Base-by-base conservation (phyloP, 139 green algal genomes). In the Picochlorum sp. region DNA sequence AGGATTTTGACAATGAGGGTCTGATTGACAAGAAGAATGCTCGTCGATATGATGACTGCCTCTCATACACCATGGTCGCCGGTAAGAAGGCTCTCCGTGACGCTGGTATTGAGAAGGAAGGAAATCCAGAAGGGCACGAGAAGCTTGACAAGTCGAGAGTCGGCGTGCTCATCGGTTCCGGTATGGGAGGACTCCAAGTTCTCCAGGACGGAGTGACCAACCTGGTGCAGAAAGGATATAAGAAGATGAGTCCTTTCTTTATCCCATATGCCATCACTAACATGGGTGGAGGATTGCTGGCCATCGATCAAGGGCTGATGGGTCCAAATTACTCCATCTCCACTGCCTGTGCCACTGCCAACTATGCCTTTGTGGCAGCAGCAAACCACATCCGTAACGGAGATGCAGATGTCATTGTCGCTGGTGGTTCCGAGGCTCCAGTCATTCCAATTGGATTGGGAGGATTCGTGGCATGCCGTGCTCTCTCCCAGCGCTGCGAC, bases 201-300 rank as follows among this genome's bases (percentile, higher is more conserved):
- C 96, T 97, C 70, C 82, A 95, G 63, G 90, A 97, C 67, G 79
- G 79, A 49, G 86, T 95, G 10, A 79, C 80, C 58, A 85, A 86
- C 67, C 79, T 97, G 37, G 77, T 95, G 30, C 74, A 92, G 70
- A 98, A 97, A 82, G 93, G 94, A 47, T 83, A 88, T 78, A 96
- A 94, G 78, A 95, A 94, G 75, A 98, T 99, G 54, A 92, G 83
- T 4, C 94, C 94, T 56, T 99, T 99, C 86, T 99, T 98, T 86
- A 99, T 99, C 71, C 94, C 94, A 45, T 98, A 97, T 73, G 86
- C 90, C 73, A 98, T 99, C 80, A 97, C 92, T 65, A 99, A 99
- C 89, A 99, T 98, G 94, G 72, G 71, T 49, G 81, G 83, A 30
- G 94, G 89, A 0, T 76, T 99, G 71, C 77, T 98, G 59, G 92